phyloP scores from a whole-genome alignment of 176 grass and related monocot species.

The Eleusine coracana region DNA sequence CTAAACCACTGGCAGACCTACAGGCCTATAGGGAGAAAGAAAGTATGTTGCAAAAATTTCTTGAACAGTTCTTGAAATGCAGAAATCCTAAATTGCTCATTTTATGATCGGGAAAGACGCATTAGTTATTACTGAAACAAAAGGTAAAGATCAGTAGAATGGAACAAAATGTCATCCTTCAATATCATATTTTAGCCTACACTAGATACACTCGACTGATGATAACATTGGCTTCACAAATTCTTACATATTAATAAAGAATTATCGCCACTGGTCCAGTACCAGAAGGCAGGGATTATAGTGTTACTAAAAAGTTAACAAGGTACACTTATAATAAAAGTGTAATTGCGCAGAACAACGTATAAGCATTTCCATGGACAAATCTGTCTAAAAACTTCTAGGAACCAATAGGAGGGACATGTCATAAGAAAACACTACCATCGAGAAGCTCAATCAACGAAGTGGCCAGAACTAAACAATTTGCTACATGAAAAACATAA shows the following conservation, averaged over 20 bases:
- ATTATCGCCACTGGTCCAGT: neutral
- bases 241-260: neutral
- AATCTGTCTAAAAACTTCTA: slow-evolving; percentile 16
- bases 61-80: slow-evolving; percentile 5
- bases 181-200: neutral
- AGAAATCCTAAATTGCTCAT: neutral
- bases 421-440: neutral
- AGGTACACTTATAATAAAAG: slow-evolving; percentile 17
- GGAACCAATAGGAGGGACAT: slow-evolving; percentile 4
- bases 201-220: neutral
- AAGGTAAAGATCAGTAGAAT: neutral
- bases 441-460: slow-evolving; percentile 1
- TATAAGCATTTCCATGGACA: slow-evolving; percentile 14
- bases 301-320: slow-evolving; percentile 18
- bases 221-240: slow-evolving; percentile 23
- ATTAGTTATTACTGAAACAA: neutral
- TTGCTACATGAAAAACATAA: slow-evolving; percentile 5
- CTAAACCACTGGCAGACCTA: neutral
- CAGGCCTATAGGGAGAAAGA: neutral
- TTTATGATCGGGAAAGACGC: neutral
- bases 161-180: neutral
- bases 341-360: neutral
- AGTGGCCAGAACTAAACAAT: slow-evolving; percentile 3
- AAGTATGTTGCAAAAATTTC: neutral
- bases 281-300: slow-evolving; percentile 21